Base-by-base conservation (phyloP, 2,329 filamentous ascomycete genomes). In the Acarospora socialis region DNA sequence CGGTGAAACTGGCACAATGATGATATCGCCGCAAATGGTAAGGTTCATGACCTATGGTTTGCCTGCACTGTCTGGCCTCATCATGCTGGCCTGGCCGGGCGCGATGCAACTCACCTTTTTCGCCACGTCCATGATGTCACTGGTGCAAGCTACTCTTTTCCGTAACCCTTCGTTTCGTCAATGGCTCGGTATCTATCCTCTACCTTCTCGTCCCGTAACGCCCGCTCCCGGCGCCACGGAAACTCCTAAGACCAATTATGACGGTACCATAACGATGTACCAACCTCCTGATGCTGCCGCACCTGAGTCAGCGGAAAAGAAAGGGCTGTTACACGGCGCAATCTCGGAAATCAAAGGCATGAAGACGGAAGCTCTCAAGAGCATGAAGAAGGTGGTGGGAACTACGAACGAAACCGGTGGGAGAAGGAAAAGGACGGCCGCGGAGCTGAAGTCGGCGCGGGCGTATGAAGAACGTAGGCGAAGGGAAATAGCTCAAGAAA, bases 41-140 rank as follows among this genome's bases (percentile, higher is more conserved):
- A 51, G 46, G 31, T 36, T 50, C 2, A 35, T 66, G 20, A 40
- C 53, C 9, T 50, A 56, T 23, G 51, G 56, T 23, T 43, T 81
- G 18, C 74, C 77, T 2, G 39, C 51, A 5, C 20, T 77, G 2
- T 61, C 69, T 5, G 53, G 70, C 18, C 2, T 56, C 4, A 58
- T 79, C 46, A 73, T 72, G 32, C 45, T 56, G 8, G 67, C 55
- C 38, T 65, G 68, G 48, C 66, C 72, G 0, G 63, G 68, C 15
- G 63, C 60, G 13, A 51, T 80, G 2, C 73, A 78, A 47, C 46
- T 80, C 18, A 77, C 71, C 56, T 79, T 82, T 55, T 51, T 67
- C 32, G 43, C 50, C 8, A 55, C 52, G 3, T 54, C 57, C 37
- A 3, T 52, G 0, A 46, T 59, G 22, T 53, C 48, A 7, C 28